These are phyloP conservation scores for Chaetomiaceae sp. DNA, from an alignment of 2,329 filamentous ascomycete genomes.

Conservation along the genomic window DNA sequence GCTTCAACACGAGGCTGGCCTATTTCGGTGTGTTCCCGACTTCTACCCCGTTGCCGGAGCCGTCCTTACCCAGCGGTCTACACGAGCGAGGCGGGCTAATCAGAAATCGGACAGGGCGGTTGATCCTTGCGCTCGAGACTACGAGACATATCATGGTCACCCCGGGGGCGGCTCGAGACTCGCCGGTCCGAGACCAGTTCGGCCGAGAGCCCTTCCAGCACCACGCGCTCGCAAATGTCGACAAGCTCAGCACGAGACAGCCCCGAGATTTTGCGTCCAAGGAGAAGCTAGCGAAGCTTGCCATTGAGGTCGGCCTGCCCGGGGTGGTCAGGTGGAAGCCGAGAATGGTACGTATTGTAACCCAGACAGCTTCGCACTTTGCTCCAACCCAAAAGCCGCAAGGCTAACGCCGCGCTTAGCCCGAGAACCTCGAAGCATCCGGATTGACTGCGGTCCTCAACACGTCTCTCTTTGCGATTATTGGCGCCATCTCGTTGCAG, in stretches of 20 bases:
- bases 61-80: no score
- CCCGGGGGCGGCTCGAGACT: conserved; percentile 1
- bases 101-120: conserved; percentile 16
- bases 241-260: conserved; percentile 59
- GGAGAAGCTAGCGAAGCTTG: conserved; percentile 61
- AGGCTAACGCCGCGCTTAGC: conserved; percentile 31
- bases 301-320: conserved; percentile 61
- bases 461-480: conserved; percentile 73
- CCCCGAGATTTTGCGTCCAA: conserved; percentile 59
- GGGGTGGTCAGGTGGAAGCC: conserved; percentile 86
- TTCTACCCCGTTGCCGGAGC: no score
- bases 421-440: conserved; percentile 62
- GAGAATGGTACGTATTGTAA: conserved; percentile 55
- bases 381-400: background rate
- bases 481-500: conserved; percentile 86
- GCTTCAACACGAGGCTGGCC: conserved; percentile 91
- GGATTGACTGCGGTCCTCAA: conserved; percentile 70
- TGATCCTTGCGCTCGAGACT: conserved; percentile 25
- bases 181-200: conserved; percentile 26
- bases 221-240: conserved; percentile 63
- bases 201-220: conserved; percentile 63
- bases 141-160: conserved; percentile 21
- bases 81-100: background rate
- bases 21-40: conserved; percentile 60
- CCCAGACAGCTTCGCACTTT: background rate